Percentiles rank a stretch among this genome's conserved stretches.
These are phyloP conservation scores for Candida khao-thaluensis DNA, from an alignment of 805 yeast species.

Conservation along the genomic window DNA sequence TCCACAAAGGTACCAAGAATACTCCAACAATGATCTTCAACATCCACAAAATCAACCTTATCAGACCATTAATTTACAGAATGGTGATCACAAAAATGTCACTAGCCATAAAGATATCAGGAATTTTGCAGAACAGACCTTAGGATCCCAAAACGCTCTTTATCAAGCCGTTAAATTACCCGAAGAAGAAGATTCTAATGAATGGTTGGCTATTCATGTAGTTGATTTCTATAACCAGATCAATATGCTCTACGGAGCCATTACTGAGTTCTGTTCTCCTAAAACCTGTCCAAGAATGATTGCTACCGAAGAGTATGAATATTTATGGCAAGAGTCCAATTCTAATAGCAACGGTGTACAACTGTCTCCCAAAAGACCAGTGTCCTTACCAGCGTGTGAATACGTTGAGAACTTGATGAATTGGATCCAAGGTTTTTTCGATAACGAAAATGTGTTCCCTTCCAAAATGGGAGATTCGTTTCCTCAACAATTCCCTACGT, in stretches of 20 bases:
- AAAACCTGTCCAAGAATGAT: constrained; percentile 94
- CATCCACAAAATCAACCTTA: constrained; percentile 22
- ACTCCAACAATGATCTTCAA: constrained; percentile 22
- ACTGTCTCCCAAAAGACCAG: constrained; percentile 58
- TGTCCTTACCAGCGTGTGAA: constrained; percentile 89
- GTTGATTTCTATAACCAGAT: constrained; percentile 95
- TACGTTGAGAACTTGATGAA: constrained; percentile 91
- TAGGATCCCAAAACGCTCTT: constrained; percentile 88
- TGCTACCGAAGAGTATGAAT: constrained; percentile 96
- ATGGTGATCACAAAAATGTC: constrained; percentile 23
- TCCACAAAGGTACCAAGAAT: constrained; percentile 14
- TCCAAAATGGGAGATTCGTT: constrained; percentile 88
- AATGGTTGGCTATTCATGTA: constrained; percentile 97
- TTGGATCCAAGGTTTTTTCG: constrained; percentile 93
- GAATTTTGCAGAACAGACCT: constrained; percentile 88
- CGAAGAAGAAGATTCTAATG: constrained; percentile 84
- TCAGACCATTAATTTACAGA: constrained; percentile 29
- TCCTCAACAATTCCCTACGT: constrained; percentile 75
- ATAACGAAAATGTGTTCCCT: constrained; percentile 89
- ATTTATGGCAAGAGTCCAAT: constrained; percentile 87
- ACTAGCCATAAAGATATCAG: constrained; percentile 71
- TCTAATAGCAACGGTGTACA: constrained; percentile 23
- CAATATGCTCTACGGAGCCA: constrained; percentile 93
- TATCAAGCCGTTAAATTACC: constrained; percentile 94
- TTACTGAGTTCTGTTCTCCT: constrained; percentile 96